Conservation (phyloP, 192 early-diverging fungal species). For the Coemansia sp. region DNA sequence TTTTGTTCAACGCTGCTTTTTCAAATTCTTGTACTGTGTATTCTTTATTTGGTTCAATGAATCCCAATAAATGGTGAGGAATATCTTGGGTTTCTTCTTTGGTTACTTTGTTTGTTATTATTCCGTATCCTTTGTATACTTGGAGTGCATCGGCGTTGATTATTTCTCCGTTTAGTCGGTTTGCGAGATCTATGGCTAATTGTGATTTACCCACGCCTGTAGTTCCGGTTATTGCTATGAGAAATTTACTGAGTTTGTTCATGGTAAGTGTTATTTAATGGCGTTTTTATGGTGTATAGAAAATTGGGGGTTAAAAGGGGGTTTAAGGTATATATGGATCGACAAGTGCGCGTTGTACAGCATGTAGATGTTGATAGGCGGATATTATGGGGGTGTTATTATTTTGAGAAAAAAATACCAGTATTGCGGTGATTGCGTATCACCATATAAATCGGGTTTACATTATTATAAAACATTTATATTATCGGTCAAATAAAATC, state of each 20-base stretch:
- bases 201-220: constrained; percentile 98
- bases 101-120: constrained; percentile 93
- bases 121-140: constrained; percentile 88
- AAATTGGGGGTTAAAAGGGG: too few species aligned
- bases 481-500: too few species aligned
- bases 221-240: constrained; percentile 74
- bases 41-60: constrained; percentile 65
- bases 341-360: too few species aligned
- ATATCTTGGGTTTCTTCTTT: constrained; percentile 62
- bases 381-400: too few species aligned
- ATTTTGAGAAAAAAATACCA: too few species aligned
- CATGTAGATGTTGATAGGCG: too few species aligned
- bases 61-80: constrained; percentile 84
- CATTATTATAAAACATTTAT: too few species aligned
- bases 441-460: too few species aligned
- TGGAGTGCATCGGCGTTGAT: constrained; percentile 97
- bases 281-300: too few species aligned
- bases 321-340: too few species aligned
- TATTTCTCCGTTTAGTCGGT: constrained; percentile 77
- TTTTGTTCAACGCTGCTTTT: constrained; percentile 69
- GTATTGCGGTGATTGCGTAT: too few species aligned
- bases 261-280: not conserved
- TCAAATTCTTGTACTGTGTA: constrained; percentile 88
- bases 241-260: constrained; percentile 17
- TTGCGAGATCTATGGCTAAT: constrained; percentile 81